A percentile compares a stretch with the other conserved stretches of the same genome.
Evolutionary conservation across 75 land plant species (phyloP).

Genomic region (Pinus tabuliformis): DNA sequence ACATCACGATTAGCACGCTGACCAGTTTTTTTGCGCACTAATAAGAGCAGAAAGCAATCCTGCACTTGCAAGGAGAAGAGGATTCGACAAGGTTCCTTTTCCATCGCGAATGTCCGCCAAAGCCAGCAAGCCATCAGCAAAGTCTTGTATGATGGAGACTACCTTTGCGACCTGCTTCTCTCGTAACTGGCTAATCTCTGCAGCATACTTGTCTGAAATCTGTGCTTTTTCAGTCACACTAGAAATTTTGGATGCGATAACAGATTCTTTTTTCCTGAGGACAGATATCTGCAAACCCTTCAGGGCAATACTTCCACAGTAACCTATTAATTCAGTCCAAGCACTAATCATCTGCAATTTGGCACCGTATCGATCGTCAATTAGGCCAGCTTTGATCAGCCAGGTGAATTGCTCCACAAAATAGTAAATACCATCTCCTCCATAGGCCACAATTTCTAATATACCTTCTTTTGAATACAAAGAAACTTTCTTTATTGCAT

Average conservation of each 20-base stretch:
- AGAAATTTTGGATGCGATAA: slow-evolving; percentile 21
- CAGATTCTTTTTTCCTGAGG: slow-evolving; percentile 37
- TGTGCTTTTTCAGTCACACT: slow-evolving; percentile 15
- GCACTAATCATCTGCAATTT: slow-evolving; percentile 67
- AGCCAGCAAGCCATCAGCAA: slow-evolving; percentile 87
- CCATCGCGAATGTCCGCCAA: slow-evolving; percentile 76
- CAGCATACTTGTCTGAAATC: slow-evolving; percentile 12
- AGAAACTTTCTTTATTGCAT: slow-evolving; percentile 42
- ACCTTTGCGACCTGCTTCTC: slow-evolving; percentile 56
- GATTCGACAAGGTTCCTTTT: slow-evolving; percentile 51
- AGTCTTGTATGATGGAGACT: slow-evolving; percentile 82
- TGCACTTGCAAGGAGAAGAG: slow-evolving; percentile 70
- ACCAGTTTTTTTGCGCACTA: slow-evolving; percentile 96
- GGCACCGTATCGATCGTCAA: slow-evolving; percentile 38
- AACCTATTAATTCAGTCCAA: slow-evolving; percentile 90
- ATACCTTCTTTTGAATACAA: slow-evolving; percentile 24
- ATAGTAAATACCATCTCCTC: slow-evolving; percentile 86
- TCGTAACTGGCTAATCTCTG: slow-evolving; percentile 37
- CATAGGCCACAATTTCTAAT: slow-evolving; percentile 57
- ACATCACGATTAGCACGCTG: slow-evolving; percentile 38
- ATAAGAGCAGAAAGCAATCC: slow-evolving; percentile 90
- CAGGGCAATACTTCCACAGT: slow-evolving; percentile 71
- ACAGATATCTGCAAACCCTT: slow-evolving; percentile 52
- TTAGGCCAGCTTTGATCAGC: slow-evolving; percentile 80
- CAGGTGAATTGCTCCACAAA: slow-evolving; percentile 95